phyloP scores from a whole-genome alignment of 441 rosid species.

The Rhodomyrtus psidioides region DNA sequence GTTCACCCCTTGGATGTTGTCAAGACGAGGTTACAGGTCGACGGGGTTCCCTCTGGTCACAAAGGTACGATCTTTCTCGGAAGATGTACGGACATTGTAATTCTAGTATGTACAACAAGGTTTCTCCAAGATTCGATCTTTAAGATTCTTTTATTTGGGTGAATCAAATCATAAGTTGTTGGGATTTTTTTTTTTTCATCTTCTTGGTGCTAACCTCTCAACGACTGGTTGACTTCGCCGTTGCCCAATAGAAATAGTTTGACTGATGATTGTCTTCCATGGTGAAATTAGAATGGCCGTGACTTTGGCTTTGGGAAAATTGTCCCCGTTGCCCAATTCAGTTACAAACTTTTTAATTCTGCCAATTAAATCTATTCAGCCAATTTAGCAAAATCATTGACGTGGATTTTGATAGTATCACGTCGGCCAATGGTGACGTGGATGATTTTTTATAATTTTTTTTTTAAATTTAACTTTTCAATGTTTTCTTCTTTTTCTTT shows the following conservation, averaged over 20 bases:
- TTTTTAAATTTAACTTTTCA: too few species aligned
- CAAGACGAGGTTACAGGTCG: conserved; percentile 86
- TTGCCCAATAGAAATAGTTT: not conserved
- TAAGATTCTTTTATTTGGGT: not conserved
- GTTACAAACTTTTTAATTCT: too few species aligned
- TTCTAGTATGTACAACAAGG: not conserved
- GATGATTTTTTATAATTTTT: too few species aligned
- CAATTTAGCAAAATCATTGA: too few species aligned
- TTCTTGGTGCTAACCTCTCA: not conserved
- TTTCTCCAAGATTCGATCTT: not conserved
- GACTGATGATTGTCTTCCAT: not conserved
- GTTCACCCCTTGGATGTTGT: conserved; percentile 92
- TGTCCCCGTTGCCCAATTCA: too few species aligned
- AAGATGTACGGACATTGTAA: not conserved
- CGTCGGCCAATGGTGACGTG: too few species aligned
- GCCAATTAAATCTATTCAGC: too few species aligned
- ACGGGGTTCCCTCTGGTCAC: conserved; percentile 66
- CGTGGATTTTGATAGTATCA: too few species aligned
- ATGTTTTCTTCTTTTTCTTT: too few species aligned
- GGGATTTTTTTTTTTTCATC: not conserved
- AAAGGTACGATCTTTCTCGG: conserved; percentile 31
- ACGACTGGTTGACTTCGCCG: not conserved
- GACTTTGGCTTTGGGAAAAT: not conserved
- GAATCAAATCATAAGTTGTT: not conserved
- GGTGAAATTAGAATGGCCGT: not conserved